These are phyloP conservation scores for Beauveria australis DNA, from an alignment of 2,329 filamentous ascomycete species.

Conservation along the genomic window DNA sequence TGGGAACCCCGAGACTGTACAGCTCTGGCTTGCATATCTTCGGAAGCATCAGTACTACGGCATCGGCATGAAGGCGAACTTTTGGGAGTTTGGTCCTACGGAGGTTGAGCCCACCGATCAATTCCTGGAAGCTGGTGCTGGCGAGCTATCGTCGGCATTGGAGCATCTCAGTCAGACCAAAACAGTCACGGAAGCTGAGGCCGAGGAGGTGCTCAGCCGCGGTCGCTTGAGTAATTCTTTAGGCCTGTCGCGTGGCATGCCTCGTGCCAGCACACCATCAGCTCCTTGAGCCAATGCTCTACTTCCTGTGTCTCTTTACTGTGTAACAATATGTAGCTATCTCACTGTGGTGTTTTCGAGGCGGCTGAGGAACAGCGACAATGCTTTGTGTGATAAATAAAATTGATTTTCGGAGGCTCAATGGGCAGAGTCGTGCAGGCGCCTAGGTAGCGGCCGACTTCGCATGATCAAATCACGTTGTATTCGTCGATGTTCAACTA, in stretches of 20 bases:
- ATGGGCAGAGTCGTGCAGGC: background rate
- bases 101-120: constrained; percentile 13
- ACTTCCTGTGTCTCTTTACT: background rate
- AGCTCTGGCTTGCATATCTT: constrained; percentile 87
- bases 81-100: constrained; percentile 63
- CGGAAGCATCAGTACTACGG: constrained; percentile 89
- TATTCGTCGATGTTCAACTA: background rate
- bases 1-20: constrained; percentile 78
- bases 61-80: constrained; percentile 98
- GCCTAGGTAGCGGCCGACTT: too few species aligned
- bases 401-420: background rate
- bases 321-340: background rate
- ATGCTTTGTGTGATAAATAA: background rate
- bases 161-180: constrained; percentile 46
- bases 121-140: background rate
- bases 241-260: constrained; percentile 16
- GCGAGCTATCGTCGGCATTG: constrained; percentile 44
- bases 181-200: constrained; percentile 42
- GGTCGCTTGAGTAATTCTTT: constrained; percentile 37
- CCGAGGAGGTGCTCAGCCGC: constrained; percentile 48
- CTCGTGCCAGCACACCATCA: background rate
- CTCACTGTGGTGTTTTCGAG: background rate
- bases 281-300: background rate
- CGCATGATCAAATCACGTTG: background rate
- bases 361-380: background rate